Evolutionary conservation across 495 filamentous ascomycete genomes (phyloP).

Genomic region (Daldinia decipiens): DNA sequence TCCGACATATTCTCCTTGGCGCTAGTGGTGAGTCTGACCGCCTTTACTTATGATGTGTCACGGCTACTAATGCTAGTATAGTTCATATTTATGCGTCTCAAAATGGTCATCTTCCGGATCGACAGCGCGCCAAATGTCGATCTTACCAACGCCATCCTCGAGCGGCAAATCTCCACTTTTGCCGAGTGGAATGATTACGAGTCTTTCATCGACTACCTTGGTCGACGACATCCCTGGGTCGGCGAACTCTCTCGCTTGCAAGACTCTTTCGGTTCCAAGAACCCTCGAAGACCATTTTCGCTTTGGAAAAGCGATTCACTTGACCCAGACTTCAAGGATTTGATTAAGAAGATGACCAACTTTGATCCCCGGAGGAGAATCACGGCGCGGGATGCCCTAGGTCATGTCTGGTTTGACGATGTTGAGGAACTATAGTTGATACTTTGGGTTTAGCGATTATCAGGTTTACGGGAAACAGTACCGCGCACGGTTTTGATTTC

Average conservation of each 20-base stretch:
- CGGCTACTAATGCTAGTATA: constrained; percentile 25
- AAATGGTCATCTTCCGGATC: constrained; percentile 57
- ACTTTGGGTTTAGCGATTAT: constrained; percentile 7
- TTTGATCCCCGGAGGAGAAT: constrained; percentile 50
- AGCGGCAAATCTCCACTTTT: constrained; percentile 62
- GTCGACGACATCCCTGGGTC: constrained; percentile 53
- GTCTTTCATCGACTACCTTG: constrained; percentile 50
- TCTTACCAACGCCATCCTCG: constrained; percentile 56
- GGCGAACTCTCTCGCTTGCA: constrained; percentile 42
- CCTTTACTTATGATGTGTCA: constrained; percentile 9
- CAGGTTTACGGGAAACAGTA: constrained; percentile 12
- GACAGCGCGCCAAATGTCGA: constrained; percentile 56
- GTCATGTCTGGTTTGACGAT: constrained; percentile 50
- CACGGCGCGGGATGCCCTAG: constrained; percentile 48
- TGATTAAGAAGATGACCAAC: constrained; percentile 51
- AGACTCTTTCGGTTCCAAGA: constrained; percentile 51
- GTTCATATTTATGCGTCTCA: constrained; percentile 52
- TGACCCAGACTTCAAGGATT: constrained; percentile 54
- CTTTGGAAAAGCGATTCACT: constrained; percentile 50
- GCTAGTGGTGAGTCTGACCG: constrained; percentile 50
- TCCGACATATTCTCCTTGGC: constrained; percentile 53
- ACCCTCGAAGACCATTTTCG: constrained; percentile 51
- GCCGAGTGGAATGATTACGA: constrained; percentile 54
- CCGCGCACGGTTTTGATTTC: constrained; percentile 12
- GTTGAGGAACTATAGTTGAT: constrained; percentile 34